Base-by-base conservation (phyloP, 257 asterid genomes). In the Ocimum tenuiflorum region DNA sequence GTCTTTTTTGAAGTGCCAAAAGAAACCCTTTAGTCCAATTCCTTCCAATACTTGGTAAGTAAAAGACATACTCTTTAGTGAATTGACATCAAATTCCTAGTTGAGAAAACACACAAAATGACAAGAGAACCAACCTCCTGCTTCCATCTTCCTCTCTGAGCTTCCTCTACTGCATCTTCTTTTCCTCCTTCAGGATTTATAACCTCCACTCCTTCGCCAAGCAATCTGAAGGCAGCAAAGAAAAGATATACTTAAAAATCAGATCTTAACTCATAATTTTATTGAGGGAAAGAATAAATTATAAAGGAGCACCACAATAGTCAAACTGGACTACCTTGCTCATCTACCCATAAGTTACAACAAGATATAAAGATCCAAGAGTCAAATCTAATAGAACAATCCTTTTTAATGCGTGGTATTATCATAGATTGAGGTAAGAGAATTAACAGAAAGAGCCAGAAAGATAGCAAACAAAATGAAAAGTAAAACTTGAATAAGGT, bases 151-250 rank as follows among this genome's bases (percentile, higher is more conserved):
- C 99, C 99, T 77, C 69, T 85, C n/a, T 78, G 94, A 45, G 99
- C 99, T 88, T 94, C 99, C 76, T 80, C 95, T 72, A 81, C 97
- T 24, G 91, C 96, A 75, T 90, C 97, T 52, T 89, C 99, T 74
- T 82, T 94, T 68, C 96, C 95, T 75, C 99, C 99, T 73, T 94
- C 99, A 3, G 99, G 99, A 80, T 94, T 94, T 73, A 94, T 84
- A 53, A 94, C 99, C 79, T 94, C 97, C 77, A 94, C 68, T 11
- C 97, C 99, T 85, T 92, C 99, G 58, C 97, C 97, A 60, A 92
- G 79, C 80, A 87, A 14, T 52, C 99, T 92, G 78, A 54, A 27
- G 24, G 64, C 45, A 41, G 58, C 54, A 43, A 35, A n/a, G 71
- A 54, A 42, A 49, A 43, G 66, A 80, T 9, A 51, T 9, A 41